Evolutionary conservation across 169 alveolate genomes (phyloP).

Genomic region (Miamiensis avidus): DNA sequence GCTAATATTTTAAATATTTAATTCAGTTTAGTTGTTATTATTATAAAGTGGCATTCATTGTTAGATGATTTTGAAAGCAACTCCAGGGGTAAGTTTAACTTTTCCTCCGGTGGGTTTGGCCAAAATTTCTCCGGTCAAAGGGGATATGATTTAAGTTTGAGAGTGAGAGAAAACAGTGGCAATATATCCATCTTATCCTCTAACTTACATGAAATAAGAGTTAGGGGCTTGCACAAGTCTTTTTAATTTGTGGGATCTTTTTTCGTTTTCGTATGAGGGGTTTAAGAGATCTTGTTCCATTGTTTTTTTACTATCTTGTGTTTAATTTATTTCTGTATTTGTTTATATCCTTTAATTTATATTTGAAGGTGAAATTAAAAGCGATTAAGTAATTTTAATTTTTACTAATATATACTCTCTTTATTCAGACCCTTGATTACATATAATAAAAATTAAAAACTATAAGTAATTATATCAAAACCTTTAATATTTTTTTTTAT

Average conservation of each 20-base stretch:
- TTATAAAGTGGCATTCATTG: too few species aligned
- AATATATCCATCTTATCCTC: constrained; percentile 96
- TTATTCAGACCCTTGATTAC: too few species aligned
- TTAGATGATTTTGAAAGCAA: constrained; percentile 90
- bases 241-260: constrained; percentile 95
- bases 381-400: too few species aligned
- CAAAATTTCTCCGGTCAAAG: constrained; percentile 93
- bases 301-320: constrained; percentile 35
- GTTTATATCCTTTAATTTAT: too few species aligned
- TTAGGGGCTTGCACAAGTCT: constrained; percentile 97
- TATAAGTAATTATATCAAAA: too few species aligned
- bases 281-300: constrained; percentile 97
- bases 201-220: constrained; percentile 98
- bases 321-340: too few species aligned
- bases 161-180: constrained; percentile 92
- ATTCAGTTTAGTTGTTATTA: too few species aligned
- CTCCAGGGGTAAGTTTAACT: constrained; percentile 94
- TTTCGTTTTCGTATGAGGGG: constrained; percentile 95
- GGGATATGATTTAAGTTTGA: constrained; percentile 69
- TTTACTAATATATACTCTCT: too few species aligned
- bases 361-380: too few species aligned
- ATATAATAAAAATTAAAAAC: too few species aligned
- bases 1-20: too few species aligned
- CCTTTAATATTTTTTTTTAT: too few species aligned
- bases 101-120: constrained; percentile 98